Base-by-base conservation (phyloP, 2,329 filamentous ascomycete species). In the Trichoderma atroviride region DNA sequence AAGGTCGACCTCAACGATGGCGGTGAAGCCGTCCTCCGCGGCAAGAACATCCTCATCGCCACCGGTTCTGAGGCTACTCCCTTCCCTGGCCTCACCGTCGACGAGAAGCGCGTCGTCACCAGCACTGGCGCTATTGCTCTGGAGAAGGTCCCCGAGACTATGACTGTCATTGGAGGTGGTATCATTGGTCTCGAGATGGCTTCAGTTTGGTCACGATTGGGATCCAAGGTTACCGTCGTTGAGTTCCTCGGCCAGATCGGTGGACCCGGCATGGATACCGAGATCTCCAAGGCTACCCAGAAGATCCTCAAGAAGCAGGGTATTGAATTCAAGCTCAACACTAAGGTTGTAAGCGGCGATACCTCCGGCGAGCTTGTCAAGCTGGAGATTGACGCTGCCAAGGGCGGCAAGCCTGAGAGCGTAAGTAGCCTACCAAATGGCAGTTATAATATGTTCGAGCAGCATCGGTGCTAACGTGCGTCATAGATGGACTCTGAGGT, bases 121-220 rank as follows among this genome's bases (percentile, higher is more conserved):
- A 97, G 94, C 85, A 99, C 96, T 65, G 96, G 96, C 74, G 96
- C 96, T 74, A 91, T 99, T 78, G 87, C 94, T 52, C 87, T 99
- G 71, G 87, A 93, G 77, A 88, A 97, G 85, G 92, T 99, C 47
- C 96, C 96, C 55, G 94, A 97, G 87, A 96, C 92, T 83, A 91
- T 99, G 92, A 86, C 96, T 73, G 96, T 99, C 76, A 97, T 99
- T 79, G 96, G 96, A 75, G 96, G 96, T 80, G 96, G 96, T 81
- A 99, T 99, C 81, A 99, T 99, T 78, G 96, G 96, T 79, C 89
- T 99, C 53, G 96, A 99, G 84, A 99, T 99, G 96, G 93, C 85
- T 73, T 98, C 95, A 65, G 96, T 99, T 66, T 99, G 96, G 96
- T 97, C 94, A 71, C 89, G 96, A 77, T 87, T 99, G 71, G 96